Evolutionary conservation across 2,329 filamentous ascomycete genomes (phyloP).

Genomic region (Nigrograna mackinnonii): DNA sequence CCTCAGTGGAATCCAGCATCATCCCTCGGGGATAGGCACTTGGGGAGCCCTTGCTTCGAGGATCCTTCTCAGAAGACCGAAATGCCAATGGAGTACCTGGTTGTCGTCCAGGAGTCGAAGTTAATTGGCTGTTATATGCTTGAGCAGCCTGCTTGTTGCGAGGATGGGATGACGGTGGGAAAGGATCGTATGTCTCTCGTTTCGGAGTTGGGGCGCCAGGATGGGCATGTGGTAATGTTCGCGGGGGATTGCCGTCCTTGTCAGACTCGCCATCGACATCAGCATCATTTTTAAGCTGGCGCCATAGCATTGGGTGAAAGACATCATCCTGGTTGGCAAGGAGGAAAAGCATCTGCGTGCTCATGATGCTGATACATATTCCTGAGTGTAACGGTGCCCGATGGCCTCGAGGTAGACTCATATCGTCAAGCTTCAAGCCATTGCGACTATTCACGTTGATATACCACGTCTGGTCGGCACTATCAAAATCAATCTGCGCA

Average conservation of each 20-base stretch:
- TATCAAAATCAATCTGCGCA: conserved; percentile 53
- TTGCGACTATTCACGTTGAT: conserved; percentile 90
- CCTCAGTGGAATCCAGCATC: conserved; percentile 57
- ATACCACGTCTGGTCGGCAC: conserved; percentile 67
- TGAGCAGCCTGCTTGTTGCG: conserved; percentile 35
- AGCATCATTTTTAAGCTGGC: conserved; percentile 52
- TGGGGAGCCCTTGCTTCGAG: conserved; percentile 50
- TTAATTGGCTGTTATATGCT: conserved; percentile 34
- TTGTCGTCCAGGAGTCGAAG: conserved; percentile 38
- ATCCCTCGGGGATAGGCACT: conserved; percentile 53
- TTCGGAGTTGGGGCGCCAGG: conserved; percentile 39
- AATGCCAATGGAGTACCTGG: conserved; percentile 39
- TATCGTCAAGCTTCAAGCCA: conserved; percentile 81
- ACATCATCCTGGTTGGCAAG: conserved; percentile 76
- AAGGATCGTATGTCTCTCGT: conserved; percentile 40
- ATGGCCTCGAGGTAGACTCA: conserved; percentile 67
- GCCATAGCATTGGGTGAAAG: conserved; percentile 71
- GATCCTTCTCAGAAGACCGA: conserved; percentile 36
- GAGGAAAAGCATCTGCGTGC: conserved; percentile 98
- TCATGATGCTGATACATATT: conserved; percentile 87
- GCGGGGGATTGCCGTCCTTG: conserved; percentile 35
- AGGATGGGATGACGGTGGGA: conserved; percentile 39
- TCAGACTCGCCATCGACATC: conserved; percentile 43
- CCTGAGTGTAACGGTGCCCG: conserved; percentile 76
- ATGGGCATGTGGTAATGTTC: conserved; percentile 35